phyloP scores from a whole-genome alignment of 2,329 filamentous ascomycete genomes.

The Xylaria digitata region DNA sequence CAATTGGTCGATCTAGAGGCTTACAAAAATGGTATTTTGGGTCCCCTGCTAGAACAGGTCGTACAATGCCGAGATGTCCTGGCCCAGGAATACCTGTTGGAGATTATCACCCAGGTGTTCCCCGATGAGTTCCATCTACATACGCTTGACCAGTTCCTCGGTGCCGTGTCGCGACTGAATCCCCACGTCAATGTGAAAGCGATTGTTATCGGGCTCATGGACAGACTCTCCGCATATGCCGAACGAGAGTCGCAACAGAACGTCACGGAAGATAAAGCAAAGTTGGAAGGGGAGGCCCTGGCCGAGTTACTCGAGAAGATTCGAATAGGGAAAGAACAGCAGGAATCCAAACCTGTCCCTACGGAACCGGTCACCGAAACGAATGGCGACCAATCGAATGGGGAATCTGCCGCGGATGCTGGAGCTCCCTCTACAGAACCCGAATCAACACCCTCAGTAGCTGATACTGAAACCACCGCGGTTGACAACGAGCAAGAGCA shows the following conservation, averaged over 20 bases:
- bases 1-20: slow-evolving; percentile 94
- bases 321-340: slow-evolving; percentile 71
- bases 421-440: slow-evolving; percentile 51
- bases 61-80: slow-evolving; percentile 97
- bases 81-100: slow-evolving; percentile 95
- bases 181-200: slow-evolving; percentile 98
- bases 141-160: slow-evolving; percentile 93
- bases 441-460: slow-evolving; percentile 55
- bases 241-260: slow-evolving; percentile 83
- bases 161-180: slow-evolving; percentile 90
- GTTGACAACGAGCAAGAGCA: slow-evolving; percentile 57
- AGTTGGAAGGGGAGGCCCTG: slow-evolving; percentile 86
- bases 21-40: slow-evolving; percentile 91
- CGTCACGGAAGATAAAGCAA: slow-evolving; percentile 75
- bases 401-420: slow-evolving; percentile 51
- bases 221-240: slow-evolving; percentile 93
- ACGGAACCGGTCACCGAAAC: slow-evolving; percentile 51
- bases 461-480: slow-evolving; percentile 61
- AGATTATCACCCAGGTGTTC: slow-evolving; percentile 99
- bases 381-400: slow-evolving; percentile 52
- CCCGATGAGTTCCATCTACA: slow-evolving; percentile 98
- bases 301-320: slow-evolving; percentile 81
- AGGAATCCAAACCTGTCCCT: slow-evolving; percentile 44
- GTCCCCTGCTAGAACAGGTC: slow-evolving; percentile 92
- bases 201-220: slow-evolving; percentile 98